Percentiles rank a stretch among this genome's conserved stretches.
These are phyloP conservation scores for bread wheat (Triticum aestivum) DNA, from an alignment of 176 grass and related monocot species.

Conservation along the genomic window IWGSC_CS_RefSeq_v2.1 NC_057814.1:434758261-434758760, in stretches of 20 bases:
- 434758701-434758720: too few species aligned
- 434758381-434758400: not conserved
- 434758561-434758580: not conserved
- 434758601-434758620: not conserved
- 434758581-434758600: not conserved
- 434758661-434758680: not conserved
- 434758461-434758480: too few species aligned
- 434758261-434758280: not conserved
- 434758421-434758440: too few species aligned
- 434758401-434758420: too few species aligned
- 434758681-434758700: too few species aligned
- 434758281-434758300: not conserved
- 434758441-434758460: too few species aligned
- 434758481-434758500: not conserved
- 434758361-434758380: not conserved
- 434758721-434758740: not conserved
- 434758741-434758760: not conserved
- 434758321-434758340: not conserved
- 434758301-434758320: not conserved
- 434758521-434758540: not conserved
- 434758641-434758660: too few species aligned
- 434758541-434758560: not conserved
- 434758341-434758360: not conserved
- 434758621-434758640: not conserved
- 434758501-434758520: not conserved